Conservation (phyloP, 169 alveolate species). For the Miamiensis avidus region DNA sequence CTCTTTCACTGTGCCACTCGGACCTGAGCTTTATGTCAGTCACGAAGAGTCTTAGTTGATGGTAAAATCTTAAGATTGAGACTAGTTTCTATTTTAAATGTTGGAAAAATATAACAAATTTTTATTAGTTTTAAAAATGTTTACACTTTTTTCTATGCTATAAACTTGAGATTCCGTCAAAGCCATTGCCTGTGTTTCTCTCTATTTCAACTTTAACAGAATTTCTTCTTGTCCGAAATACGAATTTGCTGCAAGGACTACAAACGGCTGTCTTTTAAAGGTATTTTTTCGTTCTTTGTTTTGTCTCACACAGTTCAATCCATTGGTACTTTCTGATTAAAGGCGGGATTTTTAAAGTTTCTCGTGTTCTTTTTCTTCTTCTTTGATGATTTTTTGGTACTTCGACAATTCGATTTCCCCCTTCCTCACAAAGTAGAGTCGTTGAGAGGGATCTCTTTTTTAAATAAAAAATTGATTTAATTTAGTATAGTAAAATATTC, state of each 20-base stretch:
- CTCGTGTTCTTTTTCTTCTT: background rate
- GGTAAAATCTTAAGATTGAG: background rate
- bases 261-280: constrained; percentile 5
- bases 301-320: background rate
- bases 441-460: background rate
- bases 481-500: background rate
- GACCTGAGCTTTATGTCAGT: background rate
- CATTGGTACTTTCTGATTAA: background rate
- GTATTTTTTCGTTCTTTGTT: background rate
- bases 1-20: background rate
- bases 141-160: constrained; percentile 9
- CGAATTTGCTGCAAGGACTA: background rate
- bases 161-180: background rate
- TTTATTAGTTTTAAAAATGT: background rate
- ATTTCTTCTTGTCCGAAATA: constrained; percentile 25
- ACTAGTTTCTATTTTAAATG: background rate
- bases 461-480: too few species aligned
- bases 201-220: background rate
- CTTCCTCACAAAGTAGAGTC: background rate
- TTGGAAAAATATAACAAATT: background rate
- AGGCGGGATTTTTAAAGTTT: background rate
- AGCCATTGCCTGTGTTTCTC: background rate
- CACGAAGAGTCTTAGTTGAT: too few species aligned
- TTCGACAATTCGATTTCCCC: background rate
- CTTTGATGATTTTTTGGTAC: background rate